Evolutionary conservation across 192 early-diverging fungal species (phyloP).

Genomic region (Coemansia sp.): DNA sequence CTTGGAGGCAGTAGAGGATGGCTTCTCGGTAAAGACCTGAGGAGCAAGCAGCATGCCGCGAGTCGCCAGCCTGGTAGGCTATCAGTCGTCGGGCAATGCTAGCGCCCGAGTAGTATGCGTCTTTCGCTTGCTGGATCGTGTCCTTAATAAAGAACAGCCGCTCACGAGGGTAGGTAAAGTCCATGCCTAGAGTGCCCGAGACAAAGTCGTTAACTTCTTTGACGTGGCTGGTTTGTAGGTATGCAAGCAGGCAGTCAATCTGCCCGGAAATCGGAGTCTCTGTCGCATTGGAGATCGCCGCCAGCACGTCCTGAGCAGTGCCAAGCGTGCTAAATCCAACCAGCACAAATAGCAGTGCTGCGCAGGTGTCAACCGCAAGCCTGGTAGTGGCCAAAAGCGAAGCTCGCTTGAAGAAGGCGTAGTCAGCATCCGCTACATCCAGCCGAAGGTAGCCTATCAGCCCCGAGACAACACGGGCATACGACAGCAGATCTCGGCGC

Average conservation of each 20-base stretch:
- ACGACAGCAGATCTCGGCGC: slow-evolving; percentile 8
- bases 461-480: slow-evolving; percentile 24
- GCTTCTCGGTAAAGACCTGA: slow-evolving; percentile 17
- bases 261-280: not conserved
- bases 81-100: slow-evolving; percentile 25
- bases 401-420: slow-evolving; percentile 15
- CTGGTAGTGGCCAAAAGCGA: not conserved
- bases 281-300: slow-evolving; percentile 5
- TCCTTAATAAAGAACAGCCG: slow-evolving; percentile 45
- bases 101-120: slow-evolving; percentile 8
- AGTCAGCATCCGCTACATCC: slow-evolving; percentile 15
- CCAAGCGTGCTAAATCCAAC: slow-evolving; percentile 26
- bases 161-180: slow-evolving; percentile 43
- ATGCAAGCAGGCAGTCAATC: slow-evolving; percentile 32
- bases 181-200: slow-evolving; percentile 20
- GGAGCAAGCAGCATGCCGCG: not conserved
- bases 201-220: slow-evolving; percentile 24
- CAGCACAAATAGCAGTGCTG: slow-evolving; percentile 27
- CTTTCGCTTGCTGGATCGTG: slow-evolving; percentile 10
- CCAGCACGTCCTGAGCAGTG: slow-evolving; percentile 10
- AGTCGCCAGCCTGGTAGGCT: not conserved
- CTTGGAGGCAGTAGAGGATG: slow-evolving; percentile 28
- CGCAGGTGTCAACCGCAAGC: slow-evolving; percentile 8
- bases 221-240: slow-evolving; percentile 25
- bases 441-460: slow-evolving; percentile 36